phyloP scores from a whole-genome alignment of 2,329 filamentous ascomycete genomes.

The Aspergillus flavus region DNA sequence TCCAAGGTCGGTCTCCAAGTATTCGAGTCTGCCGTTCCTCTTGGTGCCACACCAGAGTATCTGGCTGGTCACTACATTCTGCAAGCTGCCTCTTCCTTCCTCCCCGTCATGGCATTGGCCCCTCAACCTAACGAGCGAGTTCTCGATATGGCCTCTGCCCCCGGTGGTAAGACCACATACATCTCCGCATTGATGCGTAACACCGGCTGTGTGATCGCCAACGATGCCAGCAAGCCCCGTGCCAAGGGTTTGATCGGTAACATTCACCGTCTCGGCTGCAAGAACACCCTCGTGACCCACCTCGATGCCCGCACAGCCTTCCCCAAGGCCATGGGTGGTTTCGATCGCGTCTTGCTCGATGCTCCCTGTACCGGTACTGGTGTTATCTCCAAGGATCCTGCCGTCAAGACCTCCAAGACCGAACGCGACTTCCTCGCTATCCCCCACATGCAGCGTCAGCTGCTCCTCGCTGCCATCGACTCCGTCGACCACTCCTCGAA shows the following conservation, averaged over 20 bases:
- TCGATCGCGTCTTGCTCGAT: slow-evolving; percentile 91
- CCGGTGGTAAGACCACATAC: slow-evolving; percentile 94
- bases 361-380: slow-evolving; percentile 95
- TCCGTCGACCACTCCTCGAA: slow-evolving; percentile 89
- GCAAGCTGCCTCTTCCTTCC: slow-evolving; percentile 93
- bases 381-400: slow-evolving; percentile 95
- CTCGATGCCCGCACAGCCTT: slow-evolving; percentile 88
- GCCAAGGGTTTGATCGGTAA: slow-evolving; percentile 97
- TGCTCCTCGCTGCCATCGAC: slow-evolving; percentile 90
- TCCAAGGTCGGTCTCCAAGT: slow-evolving; percentile 96
- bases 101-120: slow-evolving; percentile 95
- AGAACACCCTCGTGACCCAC: slow-evolving; percentile 93
- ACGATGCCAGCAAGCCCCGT: slow-evolving; percentile 92
- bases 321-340: slow-evolving; percentile 90
- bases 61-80: slow-evolving; percentile 97
- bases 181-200: slow-evolving; percentile 98
- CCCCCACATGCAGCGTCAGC: slow-evolving; percentile 92
- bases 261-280: slow-evolving; percentile 89
- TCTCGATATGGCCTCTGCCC: slow-evolving; percentile 92
- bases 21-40: slow-evolving; percentile 83
- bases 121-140: slow-evolving; percentile 91
- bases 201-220: slow-evolving; percentile 91
- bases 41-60: slow-evolving; percentile 96
- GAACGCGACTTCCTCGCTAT: slow-evolving; percentile 92
- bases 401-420: slow-evolving; percentile 97